Conservation (phyloP, 495 filamentous ascomycete species). For the Terfezia boudieri region DNA sequence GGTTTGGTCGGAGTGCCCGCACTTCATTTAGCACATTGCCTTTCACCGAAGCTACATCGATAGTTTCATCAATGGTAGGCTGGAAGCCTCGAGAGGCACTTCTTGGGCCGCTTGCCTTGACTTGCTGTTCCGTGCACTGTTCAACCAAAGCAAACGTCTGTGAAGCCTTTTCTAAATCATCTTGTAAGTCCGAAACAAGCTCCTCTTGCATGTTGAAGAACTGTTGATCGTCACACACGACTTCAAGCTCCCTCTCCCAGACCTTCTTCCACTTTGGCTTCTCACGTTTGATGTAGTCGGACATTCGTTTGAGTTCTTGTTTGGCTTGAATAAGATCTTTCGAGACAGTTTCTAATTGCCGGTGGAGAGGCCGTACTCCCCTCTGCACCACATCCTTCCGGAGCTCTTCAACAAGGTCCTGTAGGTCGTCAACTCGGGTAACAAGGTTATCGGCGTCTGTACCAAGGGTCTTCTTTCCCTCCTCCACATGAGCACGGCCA, state of each 20-base stretch:
- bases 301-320: constrained; percentile 82
- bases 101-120: constrained; percentile 38
- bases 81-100: constrained; percentile 32
- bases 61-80: constrained; percentile 39
- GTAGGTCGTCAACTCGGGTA: constrained; percentile 76
- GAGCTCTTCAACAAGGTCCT: constrained; percentile 88
- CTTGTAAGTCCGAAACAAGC: constrained; percentile 69
- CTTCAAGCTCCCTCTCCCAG: constrained; percentile 87
- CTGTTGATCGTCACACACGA: constrained; percentile 86
- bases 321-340: constrained; percentile 66
- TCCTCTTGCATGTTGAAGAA: constrained; percentile 88
- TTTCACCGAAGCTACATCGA: constrained; percentile 62
- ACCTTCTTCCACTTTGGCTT: constrained; percentile 96
- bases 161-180: constrained; percentile 81
- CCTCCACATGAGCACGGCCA: constrained; percentile 62
- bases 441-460: constrained; percentile 75
- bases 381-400: constrained; percentile 90
- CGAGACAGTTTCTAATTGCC: constrained; percentile 66
- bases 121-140: constrained; percentile 87
- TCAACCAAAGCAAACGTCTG: constrained; percentile 89
- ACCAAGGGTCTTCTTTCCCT: constrained; percentile 62
- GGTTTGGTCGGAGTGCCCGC: constrained; percentile 80
- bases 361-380: constrained; percentile 77
- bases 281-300: constrained; percentile 73
- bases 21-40: constrained; percentile 85